These are phyloP conservation scores for Cokeromyces recurvatus DNA, from an alignment of 371 early-diverging fungal species.

Conservation along the genomic window DNA sequence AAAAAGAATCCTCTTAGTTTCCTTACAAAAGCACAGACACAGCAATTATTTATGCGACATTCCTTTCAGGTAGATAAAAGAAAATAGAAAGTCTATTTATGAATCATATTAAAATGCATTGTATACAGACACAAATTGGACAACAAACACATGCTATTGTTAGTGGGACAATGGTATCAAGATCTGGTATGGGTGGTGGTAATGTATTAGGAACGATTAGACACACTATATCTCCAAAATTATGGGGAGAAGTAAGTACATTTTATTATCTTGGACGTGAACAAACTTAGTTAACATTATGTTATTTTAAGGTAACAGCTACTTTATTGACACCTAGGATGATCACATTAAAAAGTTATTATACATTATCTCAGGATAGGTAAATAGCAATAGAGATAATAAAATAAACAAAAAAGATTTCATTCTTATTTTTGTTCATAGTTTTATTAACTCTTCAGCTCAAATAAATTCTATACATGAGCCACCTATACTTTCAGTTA, in stretches of 20 bases:
- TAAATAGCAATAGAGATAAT: too few species aligned
- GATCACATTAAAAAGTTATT: slow-evolving; percentile 60
- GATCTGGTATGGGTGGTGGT: slow-evolving; percentile 77
- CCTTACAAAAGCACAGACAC: slow-evolving; percentile 53
- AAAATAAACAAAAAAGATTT: background rate
- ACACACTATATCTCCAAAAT: slow-evolving; percentile 67
- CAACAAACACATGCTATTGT: slow-evolving; percentile 61
- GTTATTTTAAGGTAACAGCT: slow-evolving; percentile 56
- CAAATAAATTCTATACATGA: slow-evolving; percentile 46
- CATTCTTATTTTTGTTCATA: slow-evolving; percentile 7
- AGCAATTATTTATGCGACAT: slow-evolving; percentile 75
- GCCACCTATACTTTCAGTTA: slow-evolving; percentile 65
- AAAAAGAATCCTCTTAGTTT: slow-evolving; percentile 19
- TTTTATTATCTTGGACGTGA: background rate
- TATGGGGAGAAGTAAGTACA: slow-evolving; percentile 60
- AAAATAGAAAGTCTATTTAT: background rate
- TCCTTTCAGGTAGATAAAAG: slow-evolving; percentile 88
- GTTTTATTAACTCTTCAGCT: slow-evolving; percentile 61
- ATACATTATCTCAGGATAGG: slow-evolving; percentile 64
- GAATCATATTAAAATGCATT: background rate
- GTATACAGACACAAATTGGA: slow-evolving; percentile 65
- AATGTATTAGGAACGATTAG: slow-evolving; percentile 69
- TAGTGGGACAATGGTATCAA: slow-evolving; percentile 64
- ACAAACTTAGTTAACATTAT: too few species aligned
- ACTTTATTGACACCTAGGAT: slow-evolving; percentile 57